Evolutionary conservation across 352 stramenopile species (phyloP), one percentile per base, ranked within the genome.

Genomic region (Aphanomyces euteiches): DNA sequence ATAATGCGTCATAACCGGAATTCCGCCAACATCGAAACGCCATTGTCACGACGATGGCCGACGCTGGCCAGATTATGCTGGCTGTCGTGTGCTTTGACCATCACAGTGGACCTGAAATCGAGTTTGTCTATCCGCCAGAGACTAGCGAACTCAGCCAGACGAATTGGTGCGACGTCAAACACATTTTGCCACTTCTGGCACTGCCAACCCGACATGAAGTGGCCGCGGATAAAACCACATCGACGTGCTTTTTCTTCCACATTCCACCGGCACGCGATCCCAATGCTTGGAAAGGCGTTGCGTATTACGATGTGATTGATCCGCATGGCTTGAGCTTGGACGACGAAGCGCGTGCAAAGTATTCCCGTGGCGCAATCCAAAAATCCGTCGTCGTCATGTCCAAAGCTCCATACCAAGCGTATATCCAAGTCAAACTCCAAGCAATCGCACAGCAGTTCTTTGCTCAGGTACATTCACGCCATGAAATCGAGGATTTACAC

Each of bases 101-200:
- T 12, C 40, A 10, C 59, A 50, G n/a, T 13, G 41, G 39, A 12
- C 59, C 59, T 13, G 59, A 47, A 48, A 12, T 67, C 41, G 59
- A 67, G 41, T 67, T 53, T n/a, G 39, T 54, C 15, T 67, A 67
- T 50, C 59, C 59, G 59, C 59, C 59, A 21, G 39, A 67, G 15
- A 37, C 39, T n/a, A 28, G 43, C 28, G 28, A 40, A 19, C 28
- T 45, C 17, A 37, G 43, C 34, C 5, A 7, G 28, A n/a, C 54
- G 6, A n/a, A 50, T 12, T 61, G 54, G 54, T 37, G 43, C 17
- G 28, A 61, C 21, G 37, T 61, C 8, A 61, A 61, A 37, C 12
- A 13, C 54, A 40, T 41, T 12, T n/a, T 67, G 17, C 59, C 59
- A 7, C 15, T 36, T 17, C 43, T 67, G 7, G 59, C 43, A 13